A percentile compares a stretch with the other conserved stretches of the same genome.
Conservation (phyloP, 2,329 filamentous ascomycete genomes). For the Coniochaeta sp. region DNA sequence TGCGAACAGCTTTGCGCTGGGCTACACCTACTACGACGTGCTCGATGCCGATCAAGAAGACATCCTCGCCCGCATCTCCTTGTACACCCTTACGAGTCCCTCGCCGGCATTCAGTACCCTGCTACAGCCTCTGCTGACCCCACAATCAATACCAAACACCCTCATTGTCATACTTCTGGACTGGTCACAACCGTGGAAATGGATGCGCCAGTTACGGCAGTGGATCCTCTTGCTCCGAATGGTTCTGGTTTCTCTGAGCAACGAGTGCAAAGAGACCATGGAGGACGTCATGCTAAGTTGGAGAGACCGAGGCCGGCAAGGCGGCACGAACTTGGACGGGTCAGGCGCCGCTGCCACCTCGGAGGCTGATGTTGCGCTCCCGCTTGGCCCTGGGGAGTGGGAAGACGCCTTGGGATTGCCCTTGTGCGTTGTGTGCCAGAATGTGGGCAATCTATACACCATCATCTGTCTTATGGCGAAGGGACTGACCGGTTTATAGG, state of each 20-base stretch:
- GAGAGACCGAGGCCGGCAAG: constrained; percentile 66
- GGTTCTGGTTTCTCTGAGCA: constrained; percentile 65
- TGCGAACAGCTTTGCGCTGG: constrained; percentile 85
- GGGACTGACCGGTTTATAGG: constrained; percentile 35
- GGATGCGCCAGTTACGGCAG: constrained; percentile 79
- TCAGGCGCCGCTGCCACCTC: constrained; percentile 48
- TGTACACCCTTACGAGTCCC: constrained; percentile 82
- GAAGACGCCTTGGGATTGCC: constrained; percentile 82
- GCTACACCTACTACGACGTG: constrained; percentile 93
- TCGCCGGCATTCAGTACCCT: constrained; percentile 77
- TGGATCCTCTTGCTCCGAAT: constrained; percentile 83
- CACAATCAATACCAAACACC: constrained; percentile 77
- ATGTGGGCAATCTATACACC: constrained; percentile 45
- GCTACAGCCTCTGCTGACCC: constrained; percentile 75
- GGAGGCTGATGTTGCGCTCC: constrained; percentile 64
- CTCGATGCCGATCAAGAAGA: constrained; percentile 93
- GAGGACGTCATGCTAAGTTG: constrained; percentile 78
- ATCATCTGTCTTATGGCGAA: background rate
- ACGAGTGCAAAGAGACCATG: constrained; percentile 73
- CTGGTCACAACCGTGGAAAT: constrained; percentile 90
- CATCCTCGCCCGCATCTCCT: constrained; percentile 79
- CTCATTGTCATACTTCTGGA: constrained; percentile 88
- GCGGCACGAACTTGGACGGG: constrained; percentile 56
- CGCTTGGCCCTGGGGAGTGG: constrained; percentile 85
- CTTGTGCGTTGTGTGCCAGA: constrained; percentile 91